These are phyloP conservation scores for Ephemerocybe angulata DNA, from an alignment of 768 basidiomycete genomes.

Conservation along the genomic window DNA sequence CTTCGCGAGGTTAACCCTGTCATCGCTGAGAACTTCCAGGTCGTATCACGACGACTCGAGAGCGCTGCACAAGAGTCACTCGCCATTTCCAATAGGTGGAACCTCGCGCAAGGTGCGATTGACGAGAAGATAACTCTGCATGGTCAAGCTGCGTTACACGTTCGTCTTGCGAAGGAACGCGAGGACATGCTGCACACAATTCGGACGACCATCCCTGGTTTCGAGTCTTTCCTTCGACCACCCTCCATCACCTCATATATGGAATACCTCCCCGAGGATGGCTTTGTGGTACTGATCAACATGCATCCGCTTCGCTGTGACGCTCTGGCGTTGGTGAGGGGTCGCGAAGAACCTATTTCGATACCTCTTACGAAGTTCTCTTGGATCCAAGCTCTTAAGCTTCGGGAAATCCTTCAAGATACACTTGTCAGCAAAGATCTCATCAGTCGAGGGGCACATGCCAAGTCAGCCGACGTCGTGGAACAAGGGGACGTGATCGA, in stretches of 20 bases:
- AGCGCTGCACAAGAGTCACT: slow-evolving; percentile 10
- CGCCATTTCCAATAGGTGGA: not conserved
- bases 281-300: slow-evolving; percentile 38
- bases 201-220: slow-evolving; percentile 12
- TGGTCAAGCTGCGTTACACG: slow-evolving; percentile 11
- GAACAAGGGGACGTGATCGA: not conserved
- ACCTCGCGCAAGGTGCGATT: slow-evolving; percentile 1
- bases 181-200: slow-evolving; percentile 13
- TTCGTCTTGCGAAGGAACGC: slow-evolving; percentile 17
- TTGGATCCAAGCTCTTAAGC: not conserved
- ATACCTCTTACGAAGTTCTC: slow-evolving; percentile 5
- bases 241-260: not conserved
- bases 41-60: slow-evolving; percentile 12
- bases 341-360: not conserved
- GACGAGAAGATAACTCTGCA: slow-evolving; percentile 11
- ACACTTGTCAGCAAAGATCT: not conserved
- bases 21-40: slow-evolving; percentile 10
- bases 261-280: slow-evolving; percentile 9
- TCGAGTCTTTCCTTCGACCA: slow-evolving; percentile 21
- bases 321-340: slow-evolving; percentile 30
- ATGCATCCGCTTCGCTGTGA: slow-evolving; percentile 30
- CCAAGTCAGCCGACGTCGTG: not conserved
- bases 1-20: slow-evolving; percentile 9
- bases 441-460: not conserved
- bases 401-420: not conserved